These are phyloP conservation scores for Casuarina cunninghamiana DNA, from an alignment of 306 rosid species.

Conservation along the genomic window DNA sequence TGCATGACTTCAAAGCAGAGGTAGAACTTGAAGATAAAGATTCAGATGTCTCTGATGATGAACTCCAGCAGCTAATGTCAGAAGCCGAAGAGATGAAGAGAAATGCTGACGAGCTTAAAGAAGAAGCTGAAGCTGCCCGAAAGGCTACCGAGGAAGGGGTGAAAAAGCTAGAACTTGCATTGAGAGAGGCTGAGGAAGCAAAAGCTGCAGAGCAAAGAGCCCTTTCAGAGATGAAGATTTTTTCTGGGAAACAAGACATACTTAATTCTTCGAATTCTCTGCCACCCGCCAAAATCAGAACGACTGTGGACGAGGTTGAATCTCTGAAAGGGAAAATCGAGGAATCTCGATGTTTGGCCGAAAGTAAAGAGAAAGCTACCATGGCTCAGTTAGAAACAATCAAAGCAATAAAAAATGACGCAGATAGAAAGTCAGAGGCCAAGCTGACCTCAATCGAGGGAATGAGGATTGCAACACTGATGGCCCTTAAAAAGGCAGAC, in stretches of 20 bases:
- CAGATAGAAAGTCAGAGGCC: slow-evolving; percentile 56
- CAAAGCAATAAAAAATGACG: slow-evolving; percentile 42
- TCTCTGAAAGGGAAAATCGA: slow-evolving; percentile 48
- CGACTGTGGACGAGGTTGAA: slow-evolving; percentile 50
- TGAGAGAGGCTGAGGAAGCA: slow-evolving; percentile 56
- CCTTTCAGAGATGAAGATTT: slow-evolving; percentile 45
- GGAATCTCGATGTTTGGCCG: slow-evolving; percentile 45
- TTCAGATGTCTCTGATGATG: slow-evolving; percentile 7
- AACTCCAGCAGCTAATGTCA: slow-evolving; percentile 34
- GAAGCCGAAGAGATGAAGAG: slow-evolving; percentile 53
- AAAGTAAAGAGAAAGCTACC: slow-evolving; percentile 48
- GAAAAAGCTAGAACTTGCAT: slow-evolving; percentile 41
- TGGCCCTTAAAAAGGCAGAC: slow-evolving; percentile 66
- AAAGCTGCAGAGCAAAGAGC: slow-evolving; percentile 60
- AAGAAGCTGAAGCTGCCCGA: slow-evolving; percentile 44
- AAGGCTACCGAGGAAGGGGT: slow-evolving; percentile 44
- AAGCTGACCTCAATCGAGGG: slow-evolving; percentile 63
- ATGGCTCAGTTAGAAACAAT: slow-evolving; percentile 44
- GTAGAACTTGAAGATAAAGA: slow-evolving; percentile 30
- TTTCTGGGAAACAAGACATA: slow-evolving; percentile 35
- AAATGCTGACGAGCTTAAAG: slow-evolving; percentile 42
- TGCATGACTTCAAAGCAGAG: slow-evolving; percentile 27
- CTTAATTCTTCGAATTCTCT: slow-evolving; percentile 19
- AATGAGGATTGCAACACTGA: slow-evolving; percentile 58
- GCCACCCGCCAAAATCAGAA: slow-evolving; percentile 37